Base-by-base conservation (phyloP, 768 basidiomycete species). In the Suillus subalutaceus region DNA sequence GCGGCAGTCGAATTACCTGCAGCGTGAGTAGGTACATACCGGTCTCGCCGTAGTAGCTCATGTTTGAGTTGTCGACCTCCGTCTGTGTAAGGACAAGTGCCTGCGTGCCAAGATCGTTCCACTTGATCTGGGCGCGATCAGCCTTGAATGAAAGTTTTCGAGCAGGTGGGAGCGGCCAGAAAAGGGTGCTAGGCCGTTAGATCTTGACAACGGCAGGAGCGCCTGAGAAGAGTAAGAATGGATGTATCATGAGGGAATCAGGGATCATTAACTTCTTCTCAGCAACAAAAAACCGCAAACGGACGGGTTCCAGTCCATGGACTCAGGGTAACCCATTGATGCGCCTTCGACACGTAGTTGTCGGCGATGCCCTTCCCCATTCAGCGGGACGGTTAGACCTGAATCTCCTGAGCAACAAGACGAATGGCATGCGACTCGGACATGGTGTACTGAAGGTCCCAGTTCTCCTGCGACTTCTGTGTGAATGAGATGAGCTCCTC, bases 1-100 rank as follows among this genome's bases (percentile, higher is more conserved):
- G 37, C 94, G 85, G 74, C 93, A 94, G 75, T 98, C 96, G 71
- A 96, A 71, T 94, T 93, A 18, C 97, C 96, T 10, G 94, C 91
- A 20, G 95, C 89, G 69, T 95, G 68, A 99, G 59, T 18, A 60
- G 59, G 59, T 60, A 60, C 73, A 99, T 81, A 62, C 94, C 93
- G 3, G 96, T 97, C 82, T 99, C 97, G 63, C 97, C 97, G 70
- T 99, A 99, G 78, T 99, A 99, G 72, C 91, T 96, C 86, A 93
- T 97, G 78, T 97, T 97, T 56, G 93, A 91, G 75, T 93, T 94
- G 74, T 99, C 97, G 63, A 98, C 96, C 72, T 99, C 97, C 5
- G 96, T 97, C 73, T 96, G 94, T 0, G 97, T 96, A 44, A 98
- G 79, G 66, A 98, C 85, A 64, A 99, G 82, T 2, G 96, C 91